Percentiles rank a stretch among this genome's conserved stretches.
Conservation (phyloP, 78 protist species). For the slime mould (Dictyostelium discoideum) region DNA sequence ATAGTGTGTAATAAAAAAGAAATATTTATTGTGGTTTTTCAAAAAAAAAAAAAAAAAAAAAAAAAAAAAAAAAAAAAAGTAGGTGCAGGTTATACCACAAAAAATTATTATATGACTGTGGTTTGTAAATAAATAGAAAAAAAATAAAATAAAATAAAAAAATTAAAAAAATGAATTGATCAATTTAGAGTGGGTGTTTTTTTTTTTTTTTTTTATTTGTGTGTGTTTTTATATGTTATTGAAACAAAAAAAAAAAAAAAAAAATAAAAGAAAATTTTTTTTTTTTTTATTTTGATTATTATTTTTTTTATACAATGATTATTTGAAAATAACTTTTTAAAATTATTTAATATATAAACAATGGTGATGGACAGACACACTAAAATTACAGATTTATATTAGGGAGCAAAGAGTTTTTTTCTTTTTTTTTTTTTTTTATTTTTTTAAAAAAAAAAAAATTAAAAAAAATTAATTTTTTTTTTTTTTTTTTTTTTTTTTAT, state of each 20-base stretch:
- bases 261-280: too few relatives aligned
- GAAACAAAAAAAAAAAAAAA: not conserved
- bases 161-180: not conserved
- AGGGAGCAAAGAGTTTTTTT: not conserved
- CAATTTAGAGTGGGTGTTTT: too few relatives aligned
- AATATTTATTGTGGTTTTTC: not conserved
- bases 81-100: not conserved
- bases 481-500: too few relatives aligned
- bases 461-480: too few relatives aligned
- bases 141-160: not conserved
- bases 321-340: not conserved
- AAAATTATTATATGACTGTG: not conserved
- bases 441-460: too few relatives aligned
- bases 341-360: not conserved
- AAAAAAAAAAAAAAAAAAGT: not conserved
- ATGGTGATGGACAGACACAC: not conserved
- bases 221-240: not conserved
- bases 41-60: not conserved
- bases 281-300: too few relatives aligned
- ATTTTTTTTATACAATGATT: not conserved
- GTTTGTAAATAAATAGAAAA: not conserved
- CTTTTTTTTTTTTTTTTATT: too few relatives aligned
- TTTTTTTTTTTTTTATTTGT: not conserved
- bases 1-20: not conserved
- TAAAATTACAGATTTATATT: not conserved